These are phyloP conservation scores for Casuarina equisetifolia DNA, from an alignment of 306 rosid genomes.

Conservation along the genomic window DNA sequence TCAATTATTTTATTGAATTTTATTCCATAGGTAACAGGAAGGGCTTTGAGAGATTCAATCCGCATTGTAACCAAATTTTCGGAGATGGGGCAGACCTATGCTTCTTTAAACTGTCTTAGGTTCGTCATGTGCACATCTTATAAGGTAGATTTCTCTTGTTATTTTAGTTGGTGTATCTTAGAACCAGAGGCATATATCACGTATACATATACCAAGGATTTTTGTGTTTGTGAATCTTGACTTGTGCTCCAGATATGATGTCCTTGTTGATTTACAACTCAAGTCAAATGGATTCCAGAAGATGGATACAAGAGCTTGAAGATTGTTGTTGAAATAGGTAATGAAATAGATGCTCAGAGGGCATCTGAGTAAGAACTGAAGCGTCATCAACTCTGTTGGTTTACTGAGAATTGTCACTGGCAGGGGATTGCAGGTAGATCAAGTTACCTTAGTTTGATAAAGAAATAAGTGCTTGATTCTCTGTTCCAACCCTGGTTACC, in stretches of 20 bases:
- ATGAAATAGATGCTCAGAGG: conserved; percentile 68
- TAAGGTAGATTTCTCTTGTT: conserved; percentile 8
- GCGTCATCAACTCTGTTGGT: conserved; percentile 74
- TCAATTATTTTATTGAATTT: conserved; percentile 8
- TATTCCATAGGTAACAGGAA: conserved; percentile 64
- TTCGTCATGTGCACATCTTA: conserved; percentile 25
- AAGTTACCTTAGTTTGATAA: conserved; percentile 3
- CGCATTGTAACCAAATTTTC: conserved; percentile 67
- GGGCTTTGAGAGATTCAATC: conserved; percentile 81
- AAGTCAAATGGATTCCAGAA: conserved; percentile 80
- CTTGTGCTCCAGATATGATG: conserved; percentile 70
- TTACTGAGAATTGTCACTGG: conserved; percentile 66
- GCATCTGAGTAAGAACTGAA: conserved; percentile 67
- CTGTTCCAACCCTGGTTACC: not conserved
- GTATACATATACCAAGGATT: no score
- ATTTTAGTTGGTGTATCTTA: conserved; percentile 18
- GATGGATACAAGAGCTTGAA: conserved; percentile 81
- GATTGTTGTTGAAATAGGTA: conserved; percentile 77
- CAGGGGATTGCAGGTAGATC: conserved; percentile 85
- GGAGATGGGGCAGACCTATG: conserved; percentile 73
- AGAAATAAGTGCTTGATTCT: not conserved
- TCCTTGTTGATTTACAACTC: conserved; percentile 82
- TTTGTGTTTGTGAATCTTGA: conserved; percentile 7
- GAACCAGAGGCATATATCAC: conserved; percentile 12
- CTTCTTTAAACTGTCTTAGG: conserved; percentile 75